These are phyloP conservation scores for Diplocarpon mali DNA, from an alignment of 2,329 filamentous ascomycete genomes.

Conservation along the genomic window DNA sequence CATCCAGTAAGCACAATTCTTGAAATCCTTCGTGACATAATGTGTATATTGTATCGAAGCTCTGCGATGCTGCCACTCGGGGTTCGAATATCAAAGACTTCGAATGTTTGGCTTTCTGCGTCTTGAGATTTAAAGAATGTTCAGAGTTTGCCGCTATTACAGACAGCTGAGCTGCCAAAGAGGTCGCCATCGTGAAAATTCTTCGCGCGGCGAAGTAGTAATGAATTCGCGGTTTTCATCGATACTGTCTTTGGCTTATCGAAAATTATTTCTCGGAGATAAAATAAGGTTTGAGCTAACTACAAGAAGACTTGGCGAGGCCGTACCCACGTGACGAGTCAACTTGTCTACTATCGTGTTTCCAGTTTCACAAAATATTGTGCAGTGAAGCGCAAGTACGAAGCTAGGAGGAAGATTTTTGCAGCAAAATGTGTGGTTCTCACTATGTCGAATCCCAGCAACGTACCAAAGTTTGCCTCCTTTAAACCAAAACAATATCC, in stretches of 20 bases:
- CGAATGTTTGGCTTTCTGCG: constrained; percentile 82
- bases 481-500: constrained; percentile 45
- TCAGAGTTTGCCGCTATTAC: constrained; percentile 84
- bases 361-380: no score
- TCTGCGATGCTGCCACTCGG: constrained; percentile 74
- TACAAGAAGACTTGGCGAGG: neutral
- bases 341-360: no score
- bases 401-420: constrained; percentile 9
- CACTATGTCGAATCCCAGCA: constrained; percentile 24
- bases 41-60: constrained; percentile 77
- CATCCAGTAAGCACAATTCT: constrained; percentile 80
- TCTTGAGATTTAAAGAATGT: constrained; percentile 82
- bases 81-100: constrained; percentile 93
- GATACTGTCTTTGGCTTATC: constrained; percentile 2
- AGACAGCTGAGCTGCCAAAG: constrained; percentile 87
- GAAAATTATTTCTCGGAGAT: constrained; percentile 8
- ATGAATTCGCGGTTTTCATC: neutral
- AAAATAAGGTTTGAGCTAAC: neutral
- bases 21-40: constrained; percentile 84
- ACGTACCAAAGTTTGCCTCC: constrained; percentile 60
- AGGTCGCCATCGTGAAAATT: constrained; percentile 55
- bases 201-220: neutral
- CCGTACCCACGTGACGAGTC: neutral
- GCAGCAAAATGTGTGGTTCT: constrained; percentile 1
- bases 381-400: no score